These are phyloP conservation scores for Populus tremula DNA, from an alignment of 345 rosid genomes.

Conservation along the genomic window DNA sequence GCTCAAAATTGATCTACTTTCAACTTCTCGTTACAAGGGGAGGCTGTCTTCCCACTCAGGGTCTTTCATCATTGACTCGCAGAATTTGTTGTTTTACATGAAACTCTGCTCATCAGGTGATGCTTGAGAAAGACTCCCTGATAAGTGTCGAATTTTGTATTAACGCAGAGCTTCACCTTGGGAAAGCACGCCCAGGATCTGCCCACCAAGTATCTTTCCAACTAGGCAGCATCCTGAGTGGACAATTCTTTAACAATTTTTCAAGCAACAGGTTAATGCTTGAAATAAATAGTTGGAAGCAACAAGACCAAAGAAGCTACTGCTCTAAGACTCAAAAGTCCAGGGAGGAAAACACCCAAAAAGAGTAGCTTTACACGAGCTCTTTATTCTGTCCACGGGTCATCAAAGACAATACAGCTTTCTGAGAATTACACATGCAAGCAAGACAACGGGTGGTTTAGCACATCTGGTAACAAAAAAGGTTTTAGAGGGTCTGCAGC, in stretches of 20 bases:
- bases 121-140: neutral
- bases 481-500: constrained; percentile 9
- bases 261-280: neutral
- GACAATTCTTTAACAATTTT: neutral
- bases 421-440: constrained; percentile 6
- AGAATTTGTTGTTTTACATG: neutral
- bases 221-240: neutral
- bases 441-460: neutral
- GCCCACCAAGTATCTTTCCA: neutral
- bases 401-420: neutral
- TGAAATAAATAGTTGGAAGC: neutral
- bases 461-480: neutral
- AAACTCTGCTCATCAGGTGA: neutral
- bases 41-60: neutral
- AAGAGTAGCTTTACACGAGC: neutral
- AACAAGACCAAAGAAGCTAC: neutral
- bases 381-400: neutral
- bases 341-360: neutral
- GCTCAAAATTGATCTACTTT: neutral
- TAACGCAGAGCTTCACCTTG: neutral
- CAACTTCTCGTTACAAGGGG: neutral
- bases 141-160: neutral
- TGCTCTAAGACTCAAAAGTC: neutral
- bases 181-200: neutral
- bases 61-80: neutral